Percentiles rank a stretch among this genome's conserved stretches.
Conservation (phyloP, 805 yeast genomes). For the Lipomyces starkeyi region DNA sequence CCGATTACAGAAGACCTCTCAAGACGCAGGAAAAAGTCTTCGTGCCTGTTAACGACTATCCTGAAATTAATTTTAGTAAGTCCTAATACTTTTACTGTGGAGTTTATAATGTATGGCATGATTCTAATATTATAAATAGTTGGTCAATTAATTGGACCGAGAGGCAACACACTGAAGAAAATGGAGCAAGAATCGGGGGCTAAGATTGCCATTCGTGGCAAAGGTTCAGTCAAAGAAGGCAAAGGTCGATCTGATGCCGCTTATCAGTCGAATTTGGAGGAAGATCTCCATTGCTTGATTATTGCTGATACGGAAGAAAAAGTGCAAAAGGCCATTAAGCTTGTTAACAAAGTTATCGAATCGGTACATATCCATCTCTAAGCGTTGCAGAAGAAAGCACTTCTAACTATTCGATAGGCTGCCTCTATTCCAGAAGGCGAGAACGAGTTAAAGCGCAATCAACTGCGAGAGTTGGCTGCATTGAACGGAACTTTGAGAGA, state of each 20-base stretch:
- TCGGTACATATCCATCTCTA: conserved; percentile 45
- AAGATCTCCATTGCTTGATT: conserved; percentile 86
- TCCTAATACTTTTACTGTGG: neutral
- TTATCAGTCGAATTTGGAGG: conserved; percentile 63
- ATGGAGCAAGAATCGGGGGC: conserved; percentile 89
- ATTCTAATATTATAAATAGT: conserved; percentile 47
- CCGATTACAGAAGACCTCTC: conserved; percentile 72
- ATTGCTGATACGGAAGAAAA: conserved; percentile 82
- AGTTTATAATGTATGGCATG: neutral
- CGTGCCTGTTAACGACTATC: conserved; percentile 84
- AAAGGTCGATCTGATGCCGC: conserved; percentile 59
- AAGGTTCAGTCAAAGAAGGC: conserved; percentile 95
- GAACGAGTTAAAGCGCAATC: conserved; percentile 88
- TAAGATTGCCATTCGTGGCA: conserved; percentile 86
- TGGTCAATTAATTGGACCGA: conserved; percentile 89
- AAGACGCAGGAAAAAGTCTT: conserved; percentile 80
- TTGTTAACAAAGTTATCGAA: conserved; percentile 76
- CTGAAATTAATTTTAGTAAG: conserved; percentile 76
- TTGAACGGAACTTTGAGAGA: conserved; percentile 93
- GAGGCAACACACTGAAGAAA: conserved; percentile 86
- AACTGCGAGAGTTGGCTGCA: conserved; percentile 88
- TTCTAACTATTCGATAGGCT: conserved; percentile 50
- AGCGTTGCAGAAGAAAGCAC: neutral
- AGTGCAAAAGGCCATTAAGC: conserved; percentile 72
- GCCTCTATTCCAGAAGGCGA: conserved; percentile 91